Base-by-base conservation (phyloP, 2,329 filamentous ascomycete genomes). In the Nemania sp. region DNA sequence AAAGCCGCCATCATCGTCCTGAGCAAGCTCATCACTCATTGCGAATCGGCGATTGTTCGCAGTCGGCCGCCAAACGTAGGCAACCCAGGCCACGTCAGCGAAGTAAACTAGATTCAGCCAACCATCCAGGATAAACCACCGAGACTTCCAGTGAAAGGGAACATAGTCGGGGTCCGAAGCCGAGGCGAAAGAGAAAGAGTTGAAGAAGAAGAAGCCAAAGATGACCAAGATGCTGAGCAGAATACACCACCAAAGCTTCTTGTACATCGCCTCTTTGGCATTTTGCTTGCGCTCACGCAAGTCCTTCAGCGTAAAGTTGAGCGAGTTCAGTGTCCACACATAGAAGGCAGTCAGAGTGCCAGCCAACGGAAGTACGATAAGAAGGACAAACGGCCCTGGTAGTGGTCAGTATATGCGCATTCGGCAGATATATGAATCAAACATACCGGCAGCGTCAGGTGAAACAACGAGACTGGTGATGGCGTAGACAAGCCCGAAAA, bases 171-270 rank as follows among this genome's bases (percentile, higher is more conserved):
- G 91, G 65, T 93, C 90, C 49, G 85, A 86, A 49, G 88, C 87
- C 12, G 92, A 93, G 50, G 93, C 94, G 74, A 99, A 97, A 0
- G 91, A 92, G 77, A 97, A 92, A 68, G 91, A 96, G 81, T 97
- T 98, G 81, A 98, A 88, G 81, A 99, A 98, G 82, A 99, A 97
- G 80, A 99, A 99, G 59, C 84, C 92, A 70, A 99, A 99, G 69
- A 98, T 97, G 69, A 98, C 91, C 50, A 98, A 79, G 73, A 99
- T 96, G 74, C 90, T 96, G 65, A 86, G 82, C 47, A 99, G 82
- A 62, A 99, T 97, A 75, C 92, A 94, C 93, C 93, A 99, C 93
- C 96, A 99, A 13, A 99, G 86, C 76, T 96, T 96, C 79, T 90
- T 93, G 79, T 98, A 99, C 96, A 99, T 99, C 77, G 86, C 77